These are phyloP conservation scores for Tetrapisispora pingtungensis DNA, from an alignment of 805 yeast genomes.

Conservation along the genomic window DNA sequence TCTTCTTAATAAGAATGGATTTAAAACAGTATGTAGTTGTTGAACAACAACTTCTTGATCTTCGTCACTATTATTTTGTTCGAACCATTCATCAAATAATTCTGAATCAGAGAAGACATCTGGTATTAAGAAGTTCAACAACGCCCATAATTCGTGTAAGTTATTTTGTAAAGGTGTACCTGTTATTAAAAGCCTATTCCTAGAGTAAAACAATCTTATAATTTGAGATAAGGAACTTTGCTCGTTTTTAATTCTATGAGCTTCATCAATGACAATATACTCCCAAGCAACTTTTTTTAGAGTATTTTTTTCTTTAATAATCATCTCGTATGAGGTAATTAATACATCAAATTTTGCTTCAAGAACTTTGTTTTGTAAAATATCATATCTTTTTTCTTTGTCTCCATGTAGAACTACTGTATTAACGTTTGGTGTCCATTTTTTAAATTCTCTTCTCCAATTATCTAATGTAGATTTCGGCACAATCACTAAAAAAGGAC, in stretches of 20 bases:
- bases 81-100: constrained; percentile 86
- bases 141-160: constrained; percentile 92
- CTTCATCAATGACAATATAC: constrained; percentile 89
- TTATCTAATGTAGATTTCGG: constrained; percentile 94
- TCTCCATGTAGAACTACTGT: constrained; percentile 81
- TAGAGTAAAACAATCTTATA: constrained; percentile 77
- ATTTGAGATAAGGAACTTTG: constrained; percentile 87
- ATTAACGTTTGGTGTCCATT: constrained; percentile 93
- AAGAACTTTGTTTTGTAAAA: constrained; percentile 51
- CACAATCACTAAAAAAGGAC: constrained; percentile 85
- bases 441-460: constrained; percentile 90
- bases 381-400: constrained; percentile 62
- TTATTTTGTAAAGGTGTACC: constrained; percentile 96
- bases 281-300: constrained; percentile 85
- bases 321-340: constrained; percentile 88
- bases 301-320: constrained; percentile 74
- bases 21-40: constrained; percentile 77
- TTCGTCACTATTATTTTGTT: constrained; percentile 34
- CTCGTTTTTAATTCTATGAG: constrained; percentile 93
- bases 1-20: constrained; percentile 82
- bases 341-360: constrained; percentile 80
- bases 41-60: constrained; percentile 77
- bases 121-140: constrained; percentile 79
- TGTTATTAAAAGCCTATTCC: constrained; percentile 76
- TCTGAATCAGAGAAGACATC: constrained; percentile 91